Percentiles rank a stretch among this genome's conserved stretches.
Conservation (phyloP, 1,284 basidiomycete genomes). For the Ustilago esculenta region DNA sequence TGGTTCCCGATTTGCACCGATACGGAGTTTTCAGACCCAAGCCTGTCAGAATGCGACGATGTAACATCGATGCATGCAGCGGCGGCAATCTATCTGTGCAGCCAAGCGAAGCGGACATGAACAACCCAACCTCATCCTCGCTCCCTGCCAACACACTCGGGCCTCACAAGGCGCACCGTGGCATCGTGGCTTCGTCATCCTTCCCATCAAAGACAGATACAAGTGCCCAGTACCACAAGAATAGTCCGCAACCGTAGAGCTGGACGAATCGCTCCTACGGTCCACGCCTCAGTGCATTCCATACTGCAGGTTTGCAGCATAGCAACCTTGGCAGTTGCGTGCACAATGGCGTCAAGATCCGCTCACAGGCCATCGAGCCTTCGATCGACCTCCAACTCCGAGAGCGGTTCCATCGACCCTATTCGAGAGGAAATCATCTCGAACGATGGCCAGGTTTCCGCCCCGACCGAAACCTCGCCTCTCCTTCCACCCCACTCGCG, state of each 20-base stretch:
- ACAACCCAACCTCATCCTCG: too few species aligned
- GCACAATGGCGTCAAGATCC: constrained; percentile 2
- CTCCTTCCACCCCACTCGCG: constrained; percentile 12
- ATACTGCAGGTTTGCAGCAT: neutral
- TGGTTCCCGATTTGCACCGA: constrained; percentile 35
- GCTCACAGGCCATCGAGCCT: constrained; percentile 31
- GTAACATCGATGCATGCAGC: constrained; percentile 15
- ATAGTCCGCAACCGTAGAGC: too few species aligned
- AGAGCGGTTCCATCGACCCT: constrained; percentile 18
- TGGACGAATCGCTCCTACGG: too few species aligned
- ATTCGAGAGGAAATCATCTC: constrained; percentile 40
- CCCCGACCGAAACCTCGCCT: constrained; percentile 18
- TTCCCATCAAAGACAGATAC: too few species aligned
- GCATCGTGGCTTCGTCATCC: too few species aligned
- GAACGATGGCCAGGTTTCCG: constrained; percentile 18
- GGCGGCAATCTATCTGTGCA: constrained; percentile 11
- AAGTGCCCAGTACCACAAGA: too few species aligned
- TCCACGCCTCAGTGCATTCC: too few species aligned
- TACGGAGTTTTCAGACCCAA: too few species aligned
- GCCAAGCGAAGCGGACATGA: neutral
- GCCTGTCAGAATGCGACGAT: neutral
- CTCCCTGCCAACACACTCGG: too few species aligned
- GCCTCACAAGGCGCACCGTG: too few species aligned
- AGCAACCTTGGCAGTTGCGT: too few species aligned
- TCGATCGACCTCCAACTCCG: constrained; percentile 13